These are phyloP conservation scores for Puccinia hordei DNA, from an alignment of 1,284 basidiomycete species.

Conservation along the genomic window DNA sequence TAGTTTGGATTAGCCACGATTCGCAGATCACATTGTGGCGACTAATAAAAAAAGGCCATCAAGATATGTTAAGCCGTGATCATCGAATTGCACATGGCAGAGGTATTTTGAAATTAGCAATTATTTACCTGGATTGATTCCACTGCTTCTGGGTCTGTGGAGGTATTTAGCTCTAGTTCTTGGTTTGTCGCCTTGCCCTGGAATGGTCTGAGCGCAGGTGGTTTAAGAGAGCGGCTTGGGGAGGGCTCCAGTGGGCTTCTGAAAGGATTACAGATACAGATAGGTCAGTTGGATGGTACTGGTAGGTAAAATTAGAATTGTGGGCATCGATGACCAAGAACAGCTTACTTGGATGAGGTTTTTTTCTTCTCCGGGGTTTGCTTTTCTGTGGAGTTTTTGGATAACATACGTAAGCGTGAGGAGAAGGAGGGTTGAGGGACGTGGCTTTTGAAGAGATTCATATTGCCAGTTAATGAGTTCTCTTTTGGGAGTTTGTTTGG, in stretches of 20 bases:
- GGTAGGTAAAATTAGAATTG: neutral
- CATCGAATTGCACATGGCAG: neutral
- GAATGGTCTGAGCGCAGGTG: constrained; percentile 14
- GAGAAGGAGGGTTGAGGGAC: constrained; percentile 7
- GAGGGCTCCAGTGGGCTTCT: neutral
- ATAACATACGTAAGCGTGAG: constrained; percentile 23
- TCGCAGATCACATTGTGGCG: constrained; percentile 11
- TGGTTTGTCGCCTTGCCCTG: neutral
- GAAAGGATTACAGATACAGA: neutral
- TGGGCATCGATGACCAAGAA: neutral
- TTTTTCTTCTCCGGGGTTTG: constrained; percentile 2
- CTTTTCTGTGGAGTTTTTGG: constrained; percentile 2
- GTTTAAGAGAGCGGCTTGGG: neutral
- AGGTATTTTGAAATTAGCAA: neutral
- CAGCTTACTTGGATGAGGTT: constrained; percentile 4
- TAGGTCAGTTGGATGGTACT: neutral
- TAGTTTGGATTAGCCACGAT: constrained; percentile 4
- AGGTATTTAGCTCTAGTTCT: neutral
- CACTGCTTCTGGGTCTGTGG: neutral
- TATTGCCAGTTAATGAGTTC: neutral
- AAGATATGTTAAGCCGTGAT: neutral
- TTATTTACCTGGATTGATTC: constrained; percentile 21
- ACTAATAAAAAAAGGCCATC: neutral
- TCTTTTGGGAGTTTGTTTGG: constrained; percentile 9
- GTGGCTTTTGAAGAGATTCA: constrained; percentile 12